Conservation (phyloP, 495 filamentous ascomycete genomes). For the Xanthoparmelia taractica region DNA sequence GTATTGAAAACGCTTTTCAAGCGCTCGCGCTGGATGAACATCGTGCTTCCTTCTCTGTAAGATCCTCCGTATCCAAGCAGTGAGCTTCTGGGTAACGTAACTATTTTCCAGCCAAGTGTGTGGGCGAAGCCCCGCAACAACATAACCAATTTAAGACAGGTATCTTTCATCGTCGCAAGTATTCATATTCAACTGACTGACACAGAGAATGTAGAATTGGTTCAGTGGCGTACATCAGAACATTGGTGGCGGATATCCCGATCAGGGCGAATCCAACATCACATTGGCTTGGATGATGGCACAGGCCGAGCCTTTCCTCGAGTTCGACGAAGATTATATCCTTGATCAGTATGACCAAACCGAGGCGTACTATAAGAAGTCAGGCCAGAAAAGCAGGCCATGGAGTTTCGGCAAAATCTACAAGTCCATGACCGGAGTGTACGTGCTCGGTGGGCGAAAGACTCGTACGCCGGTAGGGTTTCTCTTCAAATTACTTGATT, state of each 20-base stretch:
- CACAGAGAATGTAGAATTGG: slow-evolving; percentile 38
- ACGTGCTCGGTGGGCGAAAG: slow-evolving; percentile 20
- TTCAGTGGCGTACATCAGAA: slow-evolving; percentile 50
- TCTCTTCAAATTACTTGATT: not conserved
- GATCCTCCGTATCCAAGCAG: not conserved
- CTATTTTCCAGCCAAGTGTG: slow-evolving; percentile 22
- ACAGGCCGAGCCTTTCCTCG: slow-evolving; percentile 30
- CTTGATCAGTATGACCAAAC: slow-evolving; percentile 23
- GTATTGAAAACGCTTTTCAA: slow-evolving; percentile 53
- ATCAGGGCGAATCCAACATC: slow-evolving; percentile 36
- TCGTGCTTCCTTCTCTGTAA: slow-evolving; percentile 38
- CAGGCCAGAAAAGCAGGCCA: slow-evolving; percentile 22
- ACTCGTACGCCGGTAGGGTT: slow-evolving; percentile 22
- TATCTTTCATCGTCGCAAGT: not conserved
- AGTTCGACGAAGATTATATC: slow-evolving; percentile 27
- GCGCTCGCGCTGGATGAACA: slow-evolving; percentile 52
- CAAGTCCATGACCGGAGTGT: slow-evolving; percentile 23
- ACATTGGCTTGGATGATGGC: slow-evolving; percentile 44
- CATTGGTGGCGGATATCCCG: slow-evolving; percentile 41
- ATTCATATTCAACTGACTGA: slow-evolving; percentile 2
- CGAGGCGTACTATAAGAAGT: slow-evolving; percentile 21
- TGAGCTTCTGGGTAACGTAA: not conserved
- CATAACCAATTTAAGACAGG: slow-evolving; percentile 12
- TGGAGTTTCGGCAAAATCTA: slow-evolving; percentile 30
- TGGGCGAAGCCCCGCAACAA: slow-evolving; percentile 40